Percentiles rank a stretch among this genome's conserved stretches.
Conservation (phyloP, 345 rosid genomes). For the Populus euphratica region DNA sequence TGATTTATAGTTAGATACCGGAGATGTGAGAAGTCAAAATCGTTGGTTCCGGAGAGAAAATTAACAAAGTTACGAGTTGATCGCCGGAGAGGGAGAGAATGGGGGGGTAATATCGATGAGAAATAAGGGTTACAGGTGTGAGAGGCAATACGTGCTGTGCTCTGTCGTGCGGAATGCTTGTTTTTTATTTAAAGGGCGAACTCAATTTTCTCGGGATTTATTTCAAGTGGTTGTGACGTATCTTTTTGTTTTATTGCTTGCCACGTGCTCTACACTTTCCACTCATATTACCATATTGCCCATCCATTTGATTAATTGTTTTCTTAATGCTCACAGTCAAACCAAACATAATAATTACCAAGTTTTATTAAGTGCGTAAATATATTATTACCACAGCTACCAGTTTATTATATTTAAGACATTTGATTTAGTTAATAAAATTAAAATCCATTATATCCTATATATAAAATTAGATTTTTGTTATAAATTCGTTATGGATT, state of each 20-base stretch:
- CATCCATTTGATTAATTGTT: neutral
- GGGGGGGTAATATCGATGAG: neutral
- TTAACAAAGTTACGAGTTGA: constrained; percentile 14
- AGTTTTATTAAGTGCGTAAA: no score
- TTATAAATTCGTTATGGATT: no score
- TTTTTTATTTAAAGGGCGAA: constrained; percentile 1
- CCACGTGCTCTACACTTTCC: constrained; percentile 24
- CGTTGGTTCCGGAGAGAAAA: constrained; percentile 11
- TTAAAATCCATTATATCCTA: no score
- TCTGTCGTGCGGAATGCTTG: neutral
- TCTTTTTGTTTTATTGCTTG: neutral
- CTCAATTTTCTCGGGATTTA: constrained; percentile 20
- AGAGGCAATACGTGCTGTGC: neutral
- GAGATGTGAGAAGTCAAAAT: neutral
- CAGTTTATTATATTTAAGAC: no score
- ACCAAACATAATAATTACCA: no score
- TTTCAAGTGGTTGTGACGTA: constrained; percentile 25
- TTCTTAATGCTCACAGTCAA: no score
- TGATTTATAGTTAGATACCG: constrained; percentile 10
- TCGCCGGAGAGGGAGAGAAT: constrained; percentile 22
- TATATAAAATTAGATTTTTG: no score
- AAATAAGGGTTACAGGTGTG: neutral
- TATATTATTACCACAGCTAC: no score
- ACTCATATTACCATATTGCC: neutral
- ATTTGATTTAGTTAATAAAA: no score